phyloP scores from a whole-genome alignment of 2,329 filamentous ascomycete genomes.

The Herpotrichia juniperi region DNA sequence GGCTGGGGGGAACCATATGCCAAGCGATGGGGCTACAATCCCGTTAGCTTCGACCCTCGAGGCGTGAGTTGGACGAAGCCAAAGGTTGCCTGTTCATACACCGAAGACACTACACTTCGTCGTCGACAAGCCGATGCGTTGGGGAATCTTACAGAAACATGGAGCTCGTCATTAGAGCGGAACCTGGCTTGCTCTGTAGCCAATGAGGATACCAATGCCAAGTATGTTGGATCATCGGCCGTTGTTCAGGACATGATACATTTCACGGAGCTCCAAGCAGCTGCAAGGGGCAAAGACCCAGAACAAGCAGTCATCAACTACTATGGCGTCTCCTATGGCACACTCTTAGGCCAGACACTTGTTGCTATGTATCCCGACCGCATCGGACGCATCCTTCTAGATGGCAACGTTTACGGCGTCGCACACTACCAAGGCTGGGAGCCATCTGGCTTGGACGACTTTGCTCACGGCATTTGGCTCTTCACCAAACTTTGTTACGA shows the following conservation, averaged over 20 bases:
- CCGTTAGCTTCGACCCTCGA: constrained; percentile 51
- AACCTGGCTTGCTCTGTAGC: too few species aligned
- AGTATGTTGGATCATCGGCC: constrained; percentile 15
- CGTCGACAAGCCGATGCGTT: too few species aligned
- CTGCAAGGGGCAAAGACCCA: constrained; percentile 11
- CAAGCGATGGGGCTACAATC: constrained; percentile 31
- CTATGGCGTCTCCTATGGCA: constrained; percentile 51
- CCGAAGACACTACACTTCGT: too few species aligned
- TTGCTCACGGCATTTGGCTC: constrained; percentile 34
- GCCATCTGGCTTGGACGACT: constrained; percentile 1
- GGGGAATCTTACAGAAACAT: too few species aligned
- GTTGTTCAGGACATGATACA: constrained; percentile 20
- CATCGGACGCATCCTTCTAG: constrained; percentile 33
- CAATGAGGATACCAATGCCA: constrained; percentile 8
- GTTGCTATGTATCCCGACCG: constrained; percentile 23
- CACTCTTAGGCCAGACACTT: constrained; percentile 34
- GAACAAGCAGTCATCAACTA: constrained; percentile 34
- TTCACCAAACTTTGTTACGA: constrained; percentile 62
- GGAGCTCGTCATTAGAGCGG: too few species aligned
- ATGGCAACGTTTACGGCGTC: constrained; percentile 46
- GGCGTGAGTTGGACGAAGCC: too few species aligned
- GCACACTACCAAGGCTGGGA: constrained; percentile 5
- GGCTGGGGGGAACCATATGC: constrained; percentile 1
- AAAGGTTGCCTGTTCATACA: too few species aligned
- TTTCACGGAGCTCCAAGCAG: constrained; percentile 11